phyloP scores from a whole-genome alignment of 345 rosid species.

The Ricinus communis region DNA sequence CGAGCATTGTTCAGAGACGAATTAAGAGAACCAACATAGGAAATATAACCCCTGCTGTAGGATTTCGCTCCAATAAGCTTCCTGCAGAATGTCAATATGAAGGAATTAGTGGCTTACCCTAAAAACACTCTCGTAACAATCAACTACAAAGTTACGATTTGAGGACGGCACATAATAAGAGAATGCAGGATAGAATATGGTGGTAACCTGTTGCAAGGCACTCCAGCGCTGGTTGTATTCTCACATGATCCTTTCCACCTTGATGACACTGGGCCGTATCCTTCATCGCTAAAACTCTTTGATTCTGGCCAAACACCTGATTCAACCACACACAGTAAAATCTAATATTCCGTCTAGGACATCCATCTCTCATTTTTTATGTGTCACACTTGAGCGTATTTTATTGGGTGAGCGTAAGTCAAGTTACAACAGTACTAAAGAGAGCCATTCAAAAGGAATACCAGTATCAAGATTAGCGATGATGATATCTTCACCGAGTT shows the following conservation, averaged over 20 bases:
- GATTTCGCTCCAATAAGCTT: slow-evolving; percentile 70
- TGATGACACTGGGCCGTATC: slow-evolving; percentile 61
- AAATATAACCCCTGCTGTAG: slow-evolving; percentile 47
- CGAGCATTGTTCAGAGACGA: slow-evolving; percentile 58
- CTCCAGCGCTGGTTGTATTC: slow-evolving; percentile 47
- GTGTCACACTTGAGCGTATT: too few relatives aligned
- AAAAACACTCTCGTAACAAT: too few relatives aligned
- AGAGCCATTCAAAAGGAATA: slow-evolving; percentile 17
- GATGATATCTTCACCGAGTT: slow-evolving; percentile 72
- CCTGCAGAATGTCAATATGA: slow-evolving; percentile 45
- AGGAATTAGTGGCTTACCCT: too few relatives aligned
- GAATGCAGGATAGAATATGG: neutral
- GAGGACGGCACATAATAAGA: neutral
- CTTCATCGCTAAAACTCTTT: slow-evolving; percentile 49
- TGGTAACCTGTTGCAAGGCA: slow-evolving; percentile 78
- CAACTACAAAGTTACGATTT: neutral
- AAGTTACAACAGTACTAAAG: too few relatives aligned
- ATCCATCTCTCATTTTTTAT: too few relatives aligned
- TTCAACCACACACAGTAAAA: neutral
- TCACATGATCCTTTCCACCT: slow-evolving; percentile 83
- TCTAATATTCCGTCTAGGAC: too few relatives aligned
- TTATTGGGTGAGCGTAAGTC: too few relatives aligned
- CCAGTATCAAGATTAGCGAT: slow-evolving; percentile 92
- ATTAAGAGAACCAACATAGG: slow-evolving; percentile 46
- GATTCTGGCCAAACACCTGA: slow-evolving; percentile 78